A percentile compares a stretch with the other conserved stretches of the same genome.
These are phyloP conservation scores for Basidiobolus meristosporus DNA, from an alignment of 371 early-diverging fungal species.

Conservation along the genomic window DNA sequence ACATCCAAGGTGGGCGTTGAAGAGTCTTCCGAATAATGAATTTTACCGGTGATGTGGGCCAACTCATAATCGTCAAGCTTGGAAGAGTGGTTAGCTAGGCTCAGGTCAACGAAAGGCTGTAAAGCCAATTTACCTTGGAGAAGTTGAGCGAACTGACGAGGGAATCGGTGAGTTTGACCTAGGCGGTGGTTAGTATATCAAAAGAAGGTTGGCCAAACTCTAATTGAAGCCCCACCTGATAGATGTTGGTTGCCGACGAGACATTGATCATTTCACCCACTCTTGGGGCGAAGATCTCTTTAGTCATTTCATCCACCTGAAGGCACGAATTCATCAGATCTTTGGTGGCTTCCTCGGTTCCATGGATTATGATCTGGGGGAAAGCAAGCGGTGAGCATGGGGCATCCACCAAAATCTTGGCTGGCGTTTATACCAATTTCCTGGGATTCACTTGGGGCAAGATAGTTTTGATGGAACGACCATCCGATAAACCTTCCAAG, in stretches of 20 bases:
- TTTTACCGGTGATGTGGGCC: constrained; percentile 47
- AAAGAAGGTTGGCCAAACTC: not conserved
- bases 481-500: constrained; percentile 81
- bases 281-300: constrained; percentile 64
- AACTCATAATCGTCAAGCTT: constrained; percentile 58
- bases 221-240: constrained; percentile 19
- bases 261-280: constrained; percentile 71
- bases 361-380: constrained; percentile 62
- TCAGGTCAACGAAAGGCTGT: not conserved
- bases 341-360: constrained; percentile 39
- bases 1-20: constrained; percentile 62
- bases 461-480: constrained; percentile 67
- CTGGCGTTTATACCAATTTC: constrained; percentile 39
- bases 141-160: constrained; percentile 59
- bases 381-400: not conserved
- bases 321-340: constrained; percentile 33
- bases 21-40: constrained; percentile 39
- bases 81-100: not conserved
- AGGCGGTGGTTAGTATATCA: constrained; percentile 2
- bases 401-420: not conserved
- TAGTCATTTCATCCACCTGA: constrained; percentile 37
- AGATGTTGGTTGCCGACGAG: constrained; percentile 69
- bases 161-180: constrained; percentile 62
- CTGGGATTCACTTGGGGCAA: constrained; percentile 64
- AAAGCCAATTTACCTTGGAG: constrained; percentile 24